Conservation (phyloP, 108 stramenopile species). For the Phaeodactylum tricornutum region DNA sequence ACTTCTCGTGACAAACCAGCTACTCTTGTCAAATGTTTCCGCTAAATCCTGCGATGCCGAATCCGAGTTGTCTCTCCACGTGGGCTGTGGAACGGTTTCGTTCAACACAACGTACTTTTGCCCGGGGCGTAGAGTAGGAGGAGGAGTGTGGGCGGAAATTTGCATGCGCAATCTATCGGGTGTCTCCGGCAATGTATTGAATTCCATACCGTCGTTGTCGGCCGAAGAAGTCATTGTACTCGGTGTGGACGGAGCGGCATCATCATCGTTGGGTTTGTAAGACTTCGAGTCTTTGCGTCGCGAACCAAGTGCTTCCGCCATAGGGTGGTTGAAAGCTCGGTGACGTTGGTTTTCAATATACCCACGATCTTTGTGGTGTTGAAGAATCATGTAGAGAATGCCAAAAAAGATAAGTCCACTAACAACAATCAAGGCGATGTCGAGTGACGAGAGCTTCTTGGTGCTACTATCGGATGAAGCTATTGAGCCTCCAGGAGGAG, state of each 20-base stretch:
- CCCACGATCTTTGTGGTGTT: slow-evolving; percentile 12
- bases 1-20: neutral
- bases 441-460: slow-evolving; percentile 21
- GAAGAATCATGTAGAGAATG: slow-evolving; percentile 17
- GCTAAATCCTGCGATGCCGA: too few species aligned
- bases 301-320: neutral
- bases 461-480: too few species aligned
- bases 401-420: slow-evolving; percentile 20
- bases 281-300: neutral
- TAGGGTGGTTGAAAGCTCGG: neutral
- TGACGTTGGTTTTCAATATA: slow-evolving; percentile 10
- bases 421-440: slow-evolving; percentile 20
- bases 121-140: neutral
- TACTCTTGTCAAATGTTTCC: neutral
- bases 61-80: neutral
- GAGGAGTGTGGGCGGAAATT: neutral
- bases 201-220: neutral
- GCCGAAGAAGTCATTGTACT: neutral
- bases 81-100: neutral
- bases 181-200: neutral
- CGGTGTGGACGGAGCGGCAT: neutral
- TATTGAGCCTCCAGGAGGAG: too few species aligned
- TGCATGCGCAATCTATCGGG: neutral
- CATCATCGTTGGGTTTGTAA: neutral
- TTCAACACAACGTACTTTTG: neutral